Percentiles rank a stretch among this genome's conserved stretches.
Evolutionary conservation across 345 rosid genomes (phyloP).

Genomic region (Lepidium aucheri): DNA sequence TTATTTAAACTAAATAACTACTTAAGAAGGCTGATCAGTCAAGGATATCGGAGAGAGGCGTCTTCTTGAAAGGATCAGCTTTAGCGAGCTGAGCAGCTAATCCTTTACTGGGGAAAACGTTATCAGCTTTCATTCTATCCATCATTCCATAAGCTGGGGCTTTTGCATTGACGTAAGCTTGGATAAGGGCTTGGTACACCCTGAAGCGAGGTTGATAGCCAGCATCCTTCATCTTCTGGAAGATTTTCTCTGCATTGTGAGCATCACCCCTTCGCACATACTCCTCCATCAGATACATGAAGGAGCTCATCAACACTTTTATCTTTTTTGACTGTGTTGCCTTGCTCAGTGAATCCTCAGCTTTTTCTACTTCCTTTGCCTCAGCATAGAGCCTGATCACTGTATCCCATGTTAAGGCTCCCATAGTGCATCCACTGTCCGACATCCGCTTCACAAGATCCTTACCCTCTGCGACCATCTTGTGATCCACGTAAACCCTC

Average conservation of each 20-base stretch:
- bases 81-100: conserved; percentile 42
- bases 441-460: conserved; percentile 58
- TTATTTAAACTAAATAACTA: not conserved
- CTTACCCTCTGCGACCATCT: conserved; percentile 66
- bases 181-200: conserved; percentile 43
- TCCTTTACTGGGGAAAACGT: conserved; percentile 51
- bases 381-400: conserved; percentile 69
- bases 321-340: conserved; percentile 35
- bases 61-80: conserved; percentile 70
- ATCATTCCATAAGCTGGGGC: conserved; percentile 74
- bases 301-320: conserved; percentile 58
- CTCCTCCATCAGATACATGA: conserved; percentile 54
- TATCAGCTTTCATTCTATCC: conserved; percentile 84
- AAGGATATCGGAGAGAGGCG: conserved; percentile 58
- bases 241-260: conserved; percentile 74
- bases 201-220: conserved; percentile 49
- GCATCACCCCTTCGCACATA: conserved; percentile 70
- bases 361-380: conserved; percentile 76
- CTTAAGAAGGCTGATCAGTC: conserved; percentile 20
- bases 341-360: conserved; percentile 57
- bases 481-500: conserved; percentile 68
- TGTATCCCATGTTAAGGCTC: conserved; percentile 71
- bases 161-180: conserved; percentile 61
- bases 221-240: conserved; percentile 59
- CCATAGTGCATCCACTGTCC: conserved; percentile 52